Evolutionary conservation across 352 stramenopile genomes (phyloP).

Genomic region (Phytopythium delawarense): DNA sequence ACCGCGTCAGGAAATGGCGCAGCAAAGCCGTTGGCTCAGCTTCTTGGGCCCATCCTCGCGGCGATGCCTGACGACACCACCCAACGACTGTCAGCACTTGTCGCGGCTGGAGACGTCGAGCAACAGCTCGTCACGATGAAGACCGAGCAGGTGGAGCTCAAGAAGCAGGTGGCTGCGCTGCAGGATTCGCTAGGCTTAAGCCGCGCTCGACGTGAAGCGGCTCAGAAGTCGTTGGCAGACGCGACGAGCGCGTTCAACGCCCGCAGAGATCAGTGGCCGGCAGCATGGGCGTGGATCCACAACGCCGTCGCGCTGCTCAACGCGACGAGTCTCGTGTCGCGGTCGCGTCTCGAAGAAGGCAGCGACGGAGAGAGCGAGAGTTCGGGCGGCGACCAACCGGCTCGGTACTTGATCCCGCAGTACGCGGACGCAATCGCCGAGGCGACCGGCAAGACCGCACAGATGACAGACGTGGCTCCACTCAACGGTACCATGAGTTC

Average conservation of each 20-base stretch:
- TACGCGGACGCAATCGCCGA: slow-evolving; percentile 41
- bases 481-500: background rate
- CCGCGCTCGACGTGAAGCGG: slow-evolving; percentile 50
- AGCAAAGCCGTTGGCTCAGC: background rate
- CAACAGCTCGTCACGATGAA: slow-evolving; percentile 74
- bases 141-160: slow-evolving; percentile 59
- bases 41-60: slow-evolving; percentile 20
- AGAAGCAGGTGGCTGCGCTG: slow-evolving; percentile 61
- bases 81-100: slow-evolving; percentile 51
- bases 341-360: slow-evolving; percentile 17
- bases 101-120: slow-evolving; percentile 63
- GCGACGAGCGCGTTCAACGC: slow-evolving; percentile 61
- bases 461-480: background rate
- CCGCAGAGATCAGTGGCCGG: slow-evolving; percentile 53
- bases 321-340: slow-evolving; percentile 28
- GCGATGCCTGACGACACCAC: slow-evolving; percentile 29
- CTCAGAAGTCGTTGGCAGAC: slow-evolving; percentile 52
- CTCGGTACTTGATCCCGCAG: slow-evolving; percentile 37
- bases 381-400: slow-evolving; percentile 5
- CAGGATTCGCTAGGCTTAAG: slow-evolving; percentile 60
- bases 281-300: slow-evolving; percentile 53
- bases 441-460: slow-evolving; percentile 5
- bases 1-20: background rate
- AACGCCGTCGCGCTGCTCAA: slow-evolving; percentile 55
- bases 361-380: slow-evolving; percentile 9